phyloP scores from a whole-genome alignment of 805 yeast species.

The Wickerhamomyces tratensis region DNA sequence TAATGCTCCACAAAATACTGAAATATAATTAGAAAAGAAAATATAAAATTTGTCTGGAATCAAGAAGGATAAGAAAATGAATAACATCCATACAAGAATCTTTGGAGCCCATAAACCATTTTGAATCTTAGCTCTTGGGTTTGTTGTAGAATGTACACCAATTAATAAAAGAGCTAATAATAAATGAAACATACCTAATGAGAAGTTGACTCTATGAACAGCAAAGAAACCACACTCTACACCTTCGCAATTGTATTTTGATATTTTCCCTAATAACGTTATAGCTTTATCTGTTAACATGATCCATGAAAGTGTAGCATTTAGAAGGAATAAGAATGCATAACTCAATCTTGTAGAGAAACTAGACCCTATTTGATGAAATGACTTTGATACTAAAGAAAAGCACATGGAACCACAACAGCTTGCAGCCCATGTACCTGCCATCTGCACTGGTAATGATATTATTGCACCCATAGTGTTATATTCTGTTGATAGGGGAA shows the following conservation, averaged over 20 bases:
- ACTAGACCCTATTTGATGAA: constrained; percentile 47
- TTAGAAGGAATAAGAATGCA: constrained; percentile 67
- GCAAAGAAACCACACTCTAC: constrained; percentile 88
- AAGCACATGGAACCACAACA: constrained; percentile 79
- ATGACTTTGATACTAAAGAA: constrained; percentile 46
- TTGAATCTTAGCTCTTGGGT: constrained; percentile 75
- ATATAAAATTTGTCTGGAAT: constrained; percentile 85
- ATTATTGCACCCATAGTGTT: constrained; percentile 52
- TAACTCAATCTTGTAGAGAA: constrained; percentile 81
- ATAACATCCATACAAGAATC: constrained; percentile 44
- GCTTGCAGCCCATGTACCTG: constrained; percentile 55
- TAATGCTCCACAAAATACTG: constrained; percentile 73
- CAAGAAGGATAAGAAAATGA: constrained; percentile 56
- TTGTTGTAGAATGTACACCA: constrained; percentile 68
- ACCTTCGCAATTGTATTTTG: constrained; percentile 70
- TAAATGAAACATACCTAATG: constrained; percentile 74
- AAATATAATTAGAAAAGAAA: constrained; percentile 84
- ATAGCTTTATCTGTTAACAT: constrained; percentile 76
- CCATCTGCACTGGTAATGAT: constrained; percentile 62
- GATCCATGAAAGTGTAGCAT: constrained; percentile 87
- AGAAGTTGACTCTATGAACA: constrained; percentile 86
- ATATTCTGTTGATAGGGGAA: too few relatives aligned
- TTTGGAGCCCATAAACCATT: constrained; percentile 90
- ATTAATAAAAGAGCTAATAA: constrained; percentile 55
- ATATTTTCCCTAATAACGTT: constrained; percentile 59